Evolutionary conservation across 2,329 filamentous ascomycete genomes (phyloP).

Genomic region (Claviceps spartinae): DNA sequence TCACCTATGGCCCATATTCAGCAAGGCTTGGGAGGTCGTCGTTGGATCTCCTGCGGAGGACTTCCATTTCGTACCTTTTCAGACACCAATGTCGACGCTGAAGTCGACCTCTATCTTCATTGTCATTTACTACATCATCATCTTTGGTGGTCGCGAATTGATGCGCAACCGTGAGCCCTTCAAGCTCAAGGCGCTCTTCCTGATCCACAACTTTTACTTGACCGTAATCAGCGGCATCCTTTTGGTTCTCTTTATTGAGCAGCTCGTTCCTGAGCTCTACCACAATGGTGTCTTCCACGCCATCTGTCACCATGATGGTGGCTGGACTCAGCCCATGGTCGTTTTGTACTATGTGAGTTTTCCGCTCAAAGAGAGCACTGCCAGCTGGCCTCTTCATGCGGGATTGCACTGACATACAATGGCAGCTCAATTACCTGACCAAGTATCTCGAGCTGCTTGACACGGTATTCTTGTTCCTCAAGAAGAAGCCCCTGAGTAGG

Average conservation of each 20-base stretch:
- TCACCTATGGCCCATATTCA: constrained; percentile 87
- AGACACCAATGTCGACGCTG: constrained; percentile 82
- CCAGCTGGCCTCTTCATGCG: background rate
- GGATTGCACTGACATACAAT: background rate
- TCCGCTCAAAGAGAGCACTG: background rate
- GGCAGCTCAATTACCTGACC: constrained; percentile 89
- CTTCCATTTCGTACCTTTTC: constrained; percentile 69
- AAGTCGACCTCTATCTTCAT: constrained; percentile 71
- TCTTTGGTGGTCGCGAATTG: constrained; percentile 81
- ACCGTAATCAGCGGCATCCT: constrained; percentile 73
- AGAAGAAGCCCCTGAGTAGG: constrained; percentile 88
- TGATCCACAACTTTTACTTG: constrained; percentile 92
- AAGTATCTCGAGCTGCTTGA: constrained; percentile 95
- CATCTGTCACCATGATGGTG: constrained; percentile 68
- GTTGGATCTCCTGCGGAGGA: constrained; percentile 74
- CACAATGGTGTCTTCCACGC: constrained; percentile 75
- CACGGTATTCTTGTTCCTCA: constrained; percentile 92
- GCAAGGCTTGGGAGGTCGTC: constrained; percentile 64
- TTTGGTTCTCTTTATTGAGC: constrained; percentile 76
- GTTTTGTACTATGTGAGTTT: constrained; percentile 88
- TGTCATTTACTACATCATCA: constrained; percentile 79
- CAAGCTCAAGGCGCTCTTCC: constrained; percentile 80
- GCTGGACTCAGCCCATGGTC: constrained; percentile 88
- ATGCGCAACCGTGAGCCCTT: constrained; percentile 81
- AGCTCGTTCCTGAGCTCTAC: constrained; percentile 71